phyloP scores from a whole-genome alignment of 768 basidiomycete genomes.

The Suillus ampliporus region DNA sequence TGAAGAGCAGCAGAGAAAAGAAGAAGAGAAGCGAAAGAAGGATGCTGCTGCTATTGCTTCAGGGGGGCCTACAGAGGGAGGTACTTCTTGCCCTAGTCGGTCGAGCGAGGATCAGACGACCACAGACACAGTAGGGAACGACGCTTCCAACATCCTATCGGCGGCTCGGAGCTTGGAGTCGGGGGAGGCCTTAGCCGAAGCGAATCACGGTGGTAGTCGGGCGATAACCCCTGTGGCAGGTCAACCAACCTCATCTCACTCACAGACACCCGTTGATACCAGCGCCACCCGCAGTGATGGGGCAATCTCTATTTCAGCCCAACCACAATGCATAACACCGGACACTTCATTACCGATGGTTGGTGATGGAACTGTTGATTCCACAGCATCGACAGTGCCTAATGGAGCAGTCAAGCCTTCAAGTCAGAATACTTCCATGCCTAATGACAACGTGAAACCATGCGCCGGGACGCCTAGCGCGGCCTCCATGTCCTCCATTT shows the following conservation, averaged over 20 bases:
- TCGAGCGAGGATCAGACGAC: constrained; percentile 14
- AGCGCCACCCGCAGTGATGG: constrained; percentile 32
- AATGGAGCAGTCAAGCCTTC: constrained; percentile 5
- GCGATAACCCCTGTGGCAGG: constrained; percentile 41
- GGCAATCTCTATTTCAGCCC: constrained; percentile 23
- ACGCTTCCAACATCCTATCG: constrained; percentile 7
- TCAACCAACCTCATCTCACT: constrained; percentile 38
- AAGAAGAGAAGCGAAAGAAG: constrained; percentile 70
- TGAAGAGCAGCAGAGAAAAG: constrained; percentile 87
- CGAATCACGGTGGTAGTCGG: constrained; percentile 27
- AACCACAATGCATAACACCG: constrained; percentile 24
- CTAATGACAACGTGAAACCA: constrained; percentile 3
- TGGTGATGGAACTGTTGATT: constrained; percentile 16
- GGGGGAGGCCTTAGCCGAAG: constrained; percentile 17
- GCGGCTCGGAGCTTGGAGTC: constrained; percentile 17
- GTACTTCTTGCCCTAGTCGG: constrained; percentile 17
- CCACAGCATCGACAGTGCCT: constrained; percentile 1
- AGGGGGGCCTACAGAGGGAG: constrained; percentile 36
- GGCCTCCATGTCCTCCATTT: constrained; percentile 33
- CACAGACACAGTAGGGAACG: constrained; percentile 7
- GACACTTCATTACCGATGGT: constrained; percentile 10
- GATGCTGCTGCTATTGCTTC: constrained; percentile 37
- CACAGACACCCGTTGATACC: constrained; percentile 32
- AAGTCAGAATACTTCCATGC: constrained; percentile 8
- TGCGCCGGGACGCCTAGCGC: constrained; percentile 25